These are phyloP conservation scores for Penicillium oxalicum DNA, from an alignment of 2,329 filamentous ascomycete genomes.

Conservation along the genomic window DNA sequence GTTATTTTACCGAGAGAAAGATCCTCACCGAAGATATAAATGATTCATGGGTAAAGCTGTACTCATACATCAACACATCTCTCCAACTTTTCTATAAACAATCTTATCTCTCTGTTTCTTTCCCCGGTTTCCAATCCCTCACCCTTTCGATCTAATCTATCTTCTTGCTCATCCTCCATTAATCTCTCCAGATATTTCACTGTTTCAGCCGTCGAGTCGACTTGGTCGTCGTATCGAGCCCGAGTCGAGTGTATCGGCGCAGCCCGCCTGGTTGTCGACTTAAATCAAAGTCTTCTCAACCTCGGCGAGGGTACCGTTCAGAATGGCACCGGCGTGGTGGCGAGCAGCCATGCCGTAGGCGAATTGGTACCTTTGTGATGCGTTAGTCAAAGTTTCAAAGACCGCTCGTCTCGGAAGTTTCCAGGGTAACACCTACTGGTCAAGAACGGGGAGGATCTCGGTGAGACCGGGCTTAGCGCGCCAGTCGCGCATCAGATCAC, in stretches of 20 bases:
- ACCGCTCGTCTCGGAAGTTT: neutral
- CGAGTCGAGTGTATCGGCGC: neutral
- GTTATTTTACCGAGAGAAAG: too few species aligned
- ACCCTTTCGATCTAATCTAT: neutral
- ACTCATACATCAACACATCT: neutral
- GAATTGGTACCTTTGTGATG: conserved; percentile 38
- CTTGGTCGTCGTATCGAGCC: neutral
- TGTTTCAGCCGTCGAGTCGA: neutral
- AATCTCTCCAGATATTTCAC: neutral
- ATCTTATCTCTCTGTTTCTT: neutral
- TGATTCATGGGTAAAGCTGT: too few species aligned
- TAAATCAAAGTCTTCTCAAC: conserved; percentile 42
- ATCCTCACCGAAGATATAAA: too few species aligned
- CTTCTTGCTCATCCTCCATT: neutral
- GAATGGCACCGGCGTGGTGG: conserved; percentile 54
- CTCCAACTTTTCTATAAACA: neutral
- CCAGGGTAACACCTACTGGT: conserved; percentile 33
- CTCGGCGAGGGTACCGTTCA: conserved; percentile 53
- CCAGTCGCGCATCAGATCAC: conserved; percentile 68
- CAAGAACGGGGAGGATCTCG: conserved; percentile 59
- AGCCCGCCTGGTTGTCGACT: neutral
- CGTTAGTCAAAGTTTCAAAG: neutral
- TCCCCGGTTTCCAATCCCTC: too few species aligned
- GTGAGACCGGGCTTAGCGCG: conserved; percentile 48
- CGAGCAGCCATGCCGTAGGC: conserved; percentile 60